Evolutionary conservation across 2,329 filamentous ascomycete species (phyloP).

Genomic region (Aureobasidium sp.): DNA sequence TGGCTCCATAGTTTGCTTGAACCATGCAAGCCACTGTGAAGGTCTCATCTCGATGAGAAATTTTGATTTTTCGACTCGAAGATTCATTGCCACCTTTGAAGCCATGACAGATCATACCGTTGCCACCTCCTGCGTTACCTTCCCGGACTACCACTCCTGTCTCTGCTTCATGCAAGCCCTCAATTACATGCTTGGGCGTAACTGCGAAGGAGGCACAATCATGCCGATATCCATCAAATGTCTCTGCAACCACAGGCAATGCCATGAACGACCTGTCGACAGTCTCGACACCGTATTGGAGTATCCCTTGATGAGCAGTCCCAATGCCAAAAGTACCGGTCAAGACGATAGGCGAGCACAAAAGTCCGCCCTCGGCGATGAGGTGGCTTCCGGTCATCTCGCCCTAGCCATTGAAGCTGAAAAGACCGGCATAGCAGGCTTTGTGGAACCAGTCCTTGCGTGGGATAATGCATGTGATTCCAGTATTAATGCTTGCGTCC

Average conservation of each 20-base stretch:
- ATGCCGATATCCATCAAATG: constrained; percentile 2
- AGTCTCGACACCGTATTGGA: background rate
- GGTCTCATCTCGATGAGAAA: background rate
- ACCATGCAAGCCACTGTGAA: background rate
- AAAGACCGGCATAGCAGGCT: background rate
- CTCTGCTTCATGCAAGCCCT: background rate
- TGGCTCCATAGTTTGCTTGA: background rate
- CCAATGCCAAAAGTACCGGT: constrained; percentile 2
- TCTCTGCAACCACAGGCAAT: constrained; percentile 1
- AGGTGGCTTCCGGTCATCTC: background rate
- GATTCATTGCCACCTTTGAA: constrained; percentile 7
- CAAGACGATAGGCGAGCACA: background rate
- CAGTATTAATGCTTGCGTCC: background rate
- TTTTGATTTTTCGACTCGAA: background rate
- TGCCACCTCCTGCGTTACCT: background rate
- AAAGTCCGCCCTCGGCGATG: background rate
- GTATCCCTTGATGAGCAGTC: background rate
- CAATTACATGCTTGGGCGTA: background rate
- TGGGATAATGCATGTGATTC: background rate
- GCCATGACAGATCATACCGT: constrained; percentile 8
- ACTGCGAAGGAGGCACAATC: constrained; percentile 1
- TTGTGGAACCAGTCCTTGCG: constrained; percentile 1
- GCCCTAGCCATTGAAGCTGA: background rate
- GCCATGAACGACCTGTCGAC: background rate
- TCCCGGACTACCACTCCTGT: background rate